Conservation (phyloP, 768 basidiomycete genomes). For the Tylopilus balloui region DNA sequence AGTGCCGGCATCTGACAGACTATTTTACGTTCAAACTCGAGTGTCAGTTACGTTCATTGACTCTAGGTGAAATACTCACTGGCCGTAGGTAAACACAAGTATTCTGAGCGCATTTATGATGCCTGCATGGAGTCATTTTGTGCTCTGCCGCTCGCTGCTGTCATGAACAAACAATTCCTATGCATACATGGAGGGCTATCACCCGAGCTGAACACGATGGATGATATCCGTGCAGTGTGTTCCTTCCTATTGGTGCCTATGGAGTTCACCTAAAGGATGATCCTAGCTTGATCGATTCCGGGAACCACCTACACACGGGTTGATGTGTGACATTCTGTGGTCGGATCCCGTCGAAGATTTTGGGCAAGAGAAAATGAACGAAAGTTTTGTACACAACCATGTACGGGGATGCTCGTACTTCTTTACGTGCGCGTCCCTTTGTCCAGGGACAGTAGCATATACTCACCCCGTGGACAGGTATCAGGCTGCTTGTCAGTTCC, state of each 20-base stretch:
- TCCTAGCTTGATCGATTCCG: constrained; percentile 92
- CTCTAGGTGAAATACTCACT: constrained; percentile 4
- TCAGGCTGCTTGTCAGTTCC: constrained; percentile 93
- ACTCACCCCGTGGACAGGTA: constrained; percentile 51
- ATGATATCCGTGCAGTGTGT: constrained; percentile 85
- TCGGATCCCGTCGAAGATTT: constrained; percentile 98
- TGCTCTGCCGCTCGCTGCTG: constrained; percentile 86
- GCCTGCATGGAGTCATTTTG: constrained; percentile 99
- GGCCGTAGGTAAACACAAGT: constrained; percentile 90
- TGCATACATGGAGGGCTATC: constrained; percentile 98
- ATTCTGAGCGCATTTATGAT: constrained; percentile 93
- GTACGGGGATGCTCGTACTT: constrained; percentile 97
- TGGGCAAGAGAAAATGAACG: constrained; percentile 86
- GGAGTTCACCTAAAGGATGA: not conserved
- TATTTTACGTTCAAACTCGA: constrained; percentile 99
- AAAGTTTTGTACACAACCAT: constrained; percentile 92
- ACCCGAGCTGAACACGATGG: constrained; percentile 91
- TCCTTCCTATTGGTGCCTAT: not conserved
- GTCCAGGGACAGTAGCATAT: not conserved
- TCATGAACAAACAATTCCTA: constrained; percentile 99
- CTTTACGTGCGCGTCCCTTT: constrained; percentile 56
- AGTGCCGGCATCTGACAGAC: constrained; percentile 97
- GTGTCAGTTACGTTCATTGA: constrained; percentile 52
- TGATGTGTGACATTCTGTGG: constrained; percentile 99
- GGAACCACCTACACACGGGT: constrained; percentile 93